These are phyloP conservation scores for Parietaria judaica DNA, from an alignment of 306 rosid species.

Conservation along the genomic window DNA sequence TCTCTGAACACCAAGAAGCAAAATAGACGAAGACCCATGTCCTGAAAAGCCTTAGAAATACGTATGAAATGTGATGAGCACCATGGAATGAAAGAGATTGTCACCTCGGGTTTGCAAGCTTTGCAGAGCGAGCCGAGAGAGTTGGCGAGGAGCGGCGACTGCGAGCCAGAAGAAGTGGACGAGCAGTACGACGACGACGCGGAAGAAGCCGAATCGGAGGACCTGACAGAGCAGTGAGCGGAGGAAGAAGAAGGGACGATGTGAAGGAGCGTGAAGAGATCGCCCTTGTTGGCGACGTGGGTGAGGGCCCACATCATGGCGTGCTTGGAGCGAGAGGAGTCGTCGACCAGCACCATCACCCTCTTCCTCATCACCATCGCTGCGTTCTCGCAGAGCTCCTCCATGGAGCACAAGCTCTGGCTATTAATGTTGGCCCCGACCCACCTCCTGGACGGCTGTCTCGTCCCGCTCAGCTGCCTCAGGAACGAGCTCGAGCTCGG, in stretches of 20 bases:
- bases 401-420: neutral
- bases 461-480: constrained; percentile 48
- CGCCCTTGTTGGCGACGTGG: constrained; percentile 69
- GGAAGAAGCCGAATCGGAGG: constrained; percentile 25
- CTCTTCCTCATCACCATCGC: constrained; percentile 56
- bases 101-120: constrained; percentile 86
- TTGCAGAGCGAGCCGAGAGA: constrained; percentile 77
- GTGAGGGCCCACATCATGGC: constrained; percentile 96
- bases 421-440: constrained; percentile 28
- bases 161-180: constrained; percentile 37
- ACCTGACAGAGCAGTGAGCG: constrained; percentile 10
- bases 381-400: constrained; percentile 24
- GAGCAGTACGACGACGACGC: constrained; percentile 12
- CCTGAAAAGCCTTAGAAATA: neutral
- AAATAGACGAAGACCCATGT: constrained; percentile 6
- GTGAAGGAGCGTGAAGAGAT: constrained; percentile 77
- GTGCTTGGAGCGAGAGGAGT: constrained; percentile 60
- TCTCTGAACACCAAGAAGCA: neutral
- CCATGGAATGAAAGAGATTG: neutral
- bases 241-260: constrained; percentile 39
- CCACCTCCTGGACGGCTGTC: constrained; percentile 62
- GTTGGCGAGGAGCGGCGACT: constrained; percentile 52
- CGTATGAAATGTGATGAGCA: neutral
- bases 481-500: constrained; percentile 42
- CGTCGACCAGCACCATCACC: constrained; percentile 89